Base-by-base conservation (phyloP, 139 green algal species). In the Penium margaritaceum region DNA sequence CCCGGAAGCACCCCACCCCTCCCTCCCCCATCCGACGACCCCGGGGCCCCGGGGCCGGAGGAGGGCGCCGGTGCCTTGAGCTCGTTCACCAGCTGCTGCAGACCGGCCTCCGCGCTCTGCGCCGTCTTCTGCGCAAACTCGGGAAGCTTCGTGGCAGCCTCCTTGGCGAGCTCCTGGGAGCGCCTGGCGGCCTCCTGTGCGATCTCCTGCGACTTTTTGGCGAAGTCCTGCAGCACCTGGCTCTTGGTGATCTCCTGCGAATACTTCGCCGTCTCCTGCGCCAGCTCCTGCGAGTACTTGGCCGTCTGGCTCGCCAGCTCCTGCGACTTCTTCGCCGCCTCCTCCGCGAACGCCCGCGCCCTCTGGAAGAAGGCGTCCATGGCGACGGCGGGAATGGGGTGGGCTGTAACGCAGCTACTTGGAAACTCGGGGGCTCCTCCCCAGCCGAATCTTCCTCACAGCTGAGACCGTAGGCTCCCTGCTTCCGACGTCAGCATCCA, bases 131-230 rank as follows among this genome's bases (percentile, higher is more conserved):
- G n/a, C n/a, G n/a, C n/a, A n/a, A n/a, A n/a, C n/a, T n/a, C n/a
- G n/a, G n/a, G n/a, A n/a, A n/a, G n/a, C n/a, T n/a, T n/a, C n/a
- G n/a, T n/a, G n/a, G n/a, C n/a, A n/a, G n/a, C n/a, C n/a, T n/a
- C n/a, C n/a, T n/a, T n/a, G n/a, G n/a, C n/a, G n/a, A n/a, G n/a
- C n/a, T n/a, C n/a, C n/a, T n/a, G n/a, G n/a, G n/a, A n/a, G n/a
- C n/a, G n/a, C n/a, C n/a, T 72, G 64, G 35, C 37, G 12, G 64
- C 30, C 51, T 72, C 64, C 17, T 60, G 24, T 72, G 64, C 64
- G 29, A 61, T 5, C 37, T 72, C 37, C 14, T 58, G 5, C 4
- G 64, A 72, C 64, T 55, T 60, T 46, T 46, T 43, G 7, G 64
- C 64, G n/a, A n/a, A n/a, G n/a, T n/a, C n/a, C n/a, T n/a, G n/a